Percentiles rank a stretch among this genome's conserved stretches.
These are phyloP conservation scores for Paraphoma chrysanthemicola DNA, from an alignment of 2,329 filamentous ascomycete genomes.

Conservation along the genomic window DNA sequence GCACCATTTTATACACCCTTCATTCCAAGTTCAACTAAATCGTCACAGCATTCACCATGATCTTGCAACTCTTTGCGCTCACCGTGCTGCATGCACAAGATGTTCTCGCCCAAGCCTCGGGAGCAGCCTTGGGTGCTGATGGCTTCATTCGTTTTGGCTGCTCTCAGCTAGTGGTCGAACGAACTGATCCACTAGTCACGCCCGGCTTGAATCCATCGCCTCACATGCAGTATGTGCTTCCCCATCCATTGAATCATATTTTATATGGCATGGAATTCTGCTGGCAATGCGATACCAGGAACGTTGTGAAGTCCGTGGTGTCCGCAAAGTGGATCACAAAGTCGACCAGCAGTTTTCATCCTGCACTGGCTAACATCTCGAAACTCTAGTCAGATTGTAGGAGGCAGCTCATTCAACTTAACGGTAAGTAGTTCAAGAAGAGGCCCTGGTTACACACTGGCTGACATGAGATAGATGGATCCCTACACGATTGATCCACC, in stretches of 20 bases:
- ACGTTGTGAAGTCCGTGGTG: background rate
- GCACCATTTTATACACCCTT: background rate
- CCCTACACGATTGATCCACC: background rate
- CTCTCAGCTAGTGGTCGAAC: slow-evolving; percentile 29
- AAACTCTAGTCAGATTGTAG: slow-evolving; percentile 24
- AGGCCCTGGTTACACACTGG: slow-evolving; percentile 17
- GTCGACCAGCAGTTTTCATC: background rate
- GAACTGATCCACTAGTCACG: slow-evolving; percentile 35
- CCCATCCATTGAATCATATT: background rate
- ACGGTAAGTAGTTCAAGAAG: slow-evolving; percentile 20
- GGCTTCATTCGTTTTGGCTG: slow-evolving; percentile 22
- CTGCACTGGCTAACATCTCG: background rate
- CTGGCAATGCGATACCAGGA: background rate
- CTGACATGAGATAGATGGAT: background rate
- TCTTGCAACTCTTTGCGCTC: slow-evolving; percentile 8
- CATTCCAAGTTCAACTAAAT: background rate
- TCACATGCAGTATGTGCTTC: slow-evolving; percentile 19
- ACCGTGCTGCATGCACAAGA: slow-evolving; percentile 10
- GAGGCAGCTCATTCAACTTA: slow-evolving; percentile 32
- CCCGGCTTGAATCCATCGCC: slow-evolving; percentile 28
- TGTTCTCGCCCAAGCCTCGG: slow-evolving; percentile 5
- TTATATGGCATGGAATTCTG: background rate
- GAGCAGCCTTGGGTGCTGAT: slow-evolving; percentile 10
- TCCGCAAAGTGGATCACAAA: too few relatives aligned
- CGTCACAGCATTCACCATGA: background rate